These are phyloP conservation scores for Beta vulgaris DNA, from an alignment of 148 eudicot species.

Conservation along the genomic window DNA sequence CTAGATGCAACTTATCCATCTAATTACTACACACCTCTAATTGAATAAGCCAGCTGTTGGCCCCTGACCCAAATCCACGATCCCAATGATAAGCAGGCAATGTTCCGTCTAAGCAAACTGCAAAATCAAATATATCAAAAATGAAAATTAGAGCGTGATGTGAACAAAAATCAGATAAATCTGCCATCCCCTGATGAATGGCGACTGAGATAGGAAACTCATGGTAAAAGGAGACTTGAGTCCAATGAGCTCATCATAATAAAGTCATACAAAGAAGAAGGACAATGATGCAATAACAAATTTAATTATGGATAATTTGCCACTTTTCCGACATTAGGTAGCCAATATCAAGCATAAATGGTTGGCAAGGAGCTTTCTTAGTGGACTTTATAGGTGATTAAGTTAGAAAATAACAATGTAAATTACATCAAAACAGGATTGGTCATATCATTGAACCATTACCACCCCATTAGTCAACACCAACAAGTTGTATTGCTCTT, in stretches of 20 bases:
- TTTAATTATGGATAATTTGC: not conserved
- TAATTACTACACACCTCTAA: constrained; percentile 65
- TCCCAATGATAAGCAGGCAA: constrained; percentile 89
- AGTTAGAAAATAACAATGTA: not conserved
- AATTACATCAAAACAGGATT: not conserved
- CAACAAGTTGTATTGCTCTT: no score
- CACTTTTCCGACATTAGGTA: not conserved
- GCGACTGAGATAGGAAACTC: no score
- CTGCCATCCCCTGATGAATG: no score
- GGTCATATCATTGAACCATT: not conserved
- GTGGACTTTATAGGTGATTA: not conserved
- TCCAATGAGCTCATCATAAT: not conserved
- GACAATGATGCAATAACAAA: not conserved
- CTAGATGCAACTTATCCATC: not conserved
- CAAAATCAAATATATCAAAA: constrained; percentile 13
- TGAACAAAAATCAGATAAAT: no score
- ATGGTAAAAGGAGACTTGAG: not conserved
- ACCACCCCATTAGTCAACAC: not conserved
- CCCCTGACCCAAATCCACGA: constrained; percentile 87
- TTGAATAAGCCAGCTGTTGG: constrained; percentile 91
- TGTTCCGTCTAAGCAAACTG: constrained; percentile 97
- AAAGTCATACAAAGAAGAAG: no score
- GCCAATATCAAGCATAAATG: not conserved
- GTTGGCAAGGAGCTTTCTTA: not conserved
- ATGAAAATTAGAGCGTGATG: not conserved